Conservation (phyloP, 1,284 basidiomycete species). For the Ceratobasidium sp. region DNA sequence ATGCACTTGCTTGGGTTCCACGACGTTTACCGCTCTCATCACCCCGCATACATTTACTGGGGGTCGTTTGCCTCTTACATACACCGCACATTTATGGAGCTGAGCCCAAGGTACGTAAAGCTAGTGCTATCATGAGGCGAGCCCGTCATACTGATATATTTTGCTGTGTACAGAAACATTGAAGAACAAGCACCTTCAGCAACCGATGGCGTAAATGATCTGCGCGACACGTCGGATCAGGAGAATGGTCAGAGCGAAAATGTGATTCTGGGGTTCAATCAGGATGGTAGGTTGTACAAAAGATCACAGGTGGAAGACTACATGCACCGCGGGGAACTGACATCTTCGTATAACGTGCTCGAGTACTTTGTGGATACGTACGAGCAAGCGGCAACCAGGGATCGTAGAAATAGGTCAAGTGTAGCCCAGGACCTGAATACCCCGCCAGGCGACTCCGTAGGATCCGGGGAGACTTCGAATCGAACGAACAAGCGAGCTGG, state of each 20-base stretch:
- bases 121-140: background rate
- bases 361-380: constrained; percentile 30
- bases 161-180: background rate
- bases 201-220: too few species aligned
- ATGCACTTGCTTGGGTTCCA: constrained; percentile 31
- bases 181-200: background rate
- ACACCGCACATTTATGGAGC: background rate
- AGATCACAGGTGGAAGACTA: constrained; percentile 30
- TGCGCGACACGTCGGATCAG: background rate
- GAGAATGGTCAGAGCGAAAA: background rate
- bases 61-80: constrained; percentile 13
- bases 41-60: background rate
- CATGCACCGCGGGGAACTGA: background rate
- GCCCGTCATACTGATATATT: background rate
- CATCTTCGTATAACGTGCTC: background rate
- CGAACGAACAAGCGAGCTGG: background rate
- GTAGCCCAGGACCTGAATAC: background rate
- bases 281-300: background rate
- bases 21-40: constrained; percentile 7
- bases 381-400: background rate
- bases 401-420: background rate
- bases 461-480: too few species aligned
- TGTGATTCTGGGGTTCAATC: background rate
- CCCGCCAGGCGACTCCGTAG: background rate
- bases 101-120: background rate